phyloP scores from a whole-genome alignment of 768 basidiomycete species.

The Boletus sensibilis region DNA sequence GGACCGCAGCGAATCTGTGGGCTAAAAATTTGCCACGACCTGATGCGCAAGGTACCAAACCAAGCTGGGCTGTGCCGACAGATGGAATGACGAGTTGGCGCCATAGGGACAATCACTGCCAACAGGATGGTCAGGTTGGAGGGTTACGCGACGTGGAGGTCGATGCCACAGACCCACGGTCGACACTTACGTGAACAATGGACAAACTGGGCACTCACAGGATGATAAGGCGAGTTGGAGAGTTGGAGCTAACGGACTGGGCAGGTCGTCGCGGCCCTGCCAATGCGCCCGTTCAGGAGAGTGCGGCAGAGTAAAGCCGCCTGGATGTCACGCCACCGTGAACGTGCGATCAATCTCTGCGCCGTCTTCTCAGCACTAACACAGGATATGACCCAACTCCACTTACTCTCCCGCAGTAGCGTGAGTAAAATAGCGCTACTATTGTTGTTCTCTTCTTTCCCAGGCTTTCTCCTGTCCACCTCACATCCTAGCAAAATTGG shows the following conservation, averaged over 20 bases:
- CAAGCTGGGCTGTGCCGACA: conserved; percentile 5
- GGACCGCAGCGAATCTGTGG: conserved; percentile 4
- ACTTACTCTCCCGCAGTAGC: conserved; percentile 18
- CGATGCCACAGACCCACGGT: neutral
- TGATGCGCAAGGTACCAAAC: conserved; percentile 11
- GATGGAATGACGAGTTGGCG: conserved; percentile 1
- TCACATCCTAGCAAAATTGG: neutral
- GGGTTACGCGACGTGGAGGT: neutral
- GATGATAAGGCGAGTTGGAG: neutral
- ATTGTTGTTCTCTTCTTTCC: too few relatives aligned
- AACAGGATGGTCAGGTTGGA: neutral
- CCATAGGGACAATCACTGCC: conserved; percentile 8
- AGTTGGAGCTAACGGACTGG: neutral
- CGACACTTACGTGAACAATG: conserved; percentile 11
- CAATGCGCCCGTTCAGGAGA: neutral
- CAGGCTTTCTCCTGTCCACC: neutral
- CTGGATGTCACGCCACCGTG: conserved; percentile 23
- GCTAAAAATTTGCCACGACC: neutral
- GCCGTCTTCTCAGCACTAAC: conserved; percentile 10
- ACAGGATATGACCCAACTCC: conserved; percentile 16
- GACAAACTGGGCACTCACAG: conserved; percentile 2
- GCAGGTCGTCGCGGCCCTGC: conserved; percentile 1
- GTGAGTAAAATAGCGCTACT: neutral
- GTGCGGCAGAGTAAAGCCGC: neutral
- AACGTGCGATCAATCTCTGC: conserved; percentile 10